Percentiles rank a stretch among this genome's conserved stretches.
phyloP scores from a whole-genome alignment of 164 flowering plant species.

The Chimonanthus praecox region DNA sequence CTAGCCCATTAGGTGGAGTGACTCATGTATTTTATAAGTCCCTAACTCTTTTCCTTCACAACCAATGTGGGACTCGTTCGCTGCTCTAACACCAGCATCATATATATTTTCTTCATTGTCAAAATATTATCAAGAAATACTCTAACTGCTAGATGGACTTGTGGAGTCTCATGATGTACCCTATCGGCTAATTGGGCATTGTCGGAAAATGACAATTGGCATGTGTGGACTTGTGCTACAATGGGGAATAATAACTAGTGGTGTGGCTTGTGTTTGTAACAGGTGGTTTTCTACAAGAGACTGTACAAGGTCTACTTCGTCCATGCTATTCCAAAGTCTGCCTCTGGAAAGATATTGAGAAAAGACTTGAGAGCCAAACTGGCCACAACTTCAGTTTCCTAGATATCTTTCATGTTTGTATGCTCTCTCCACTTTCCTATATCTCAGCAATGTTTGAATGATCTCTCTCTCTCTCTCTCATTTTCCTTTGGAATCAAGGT shows the following conservation, averaged over 20 bases:
- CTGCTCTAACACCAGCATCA: too few species aligned
- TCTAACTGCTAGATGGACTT: too few species aligned
- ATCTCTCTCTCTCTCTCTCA: not conserved
- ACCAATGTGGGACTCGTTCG: too few species aligned
- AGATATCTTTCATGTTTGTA: not conserved
- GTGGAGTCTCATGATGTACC: too few species aligned
- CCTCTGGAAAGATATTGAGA: conserved; percentile 75
- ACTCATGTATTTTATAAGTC: too few species aligned
- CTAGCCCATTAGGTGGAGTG: too few species aligned
- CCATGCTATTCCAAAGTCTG: conserved; percentile 72
- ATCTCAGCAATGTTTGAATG: not conserved
- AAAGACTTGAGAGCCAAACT: conserved; percentile 75
- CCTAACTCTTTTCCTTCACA: too few species aligned
- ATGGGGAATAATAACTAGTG: not conserved
- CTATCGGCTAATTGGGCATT: too few species aligned
- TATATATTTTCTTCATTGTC: too few species aligned
- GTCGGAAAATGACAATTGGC: too few species aligned
- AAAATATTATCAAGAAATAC: too few species aligned
- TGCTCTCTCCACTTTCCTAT: not conserved
- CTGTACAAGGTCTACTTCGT: conserved; percentile 63
- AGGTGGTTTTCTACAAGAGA: conserved; percentile 86
- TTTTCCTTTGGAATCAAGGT: not conserved
- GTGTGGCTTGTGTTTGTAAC: conserved; percentile 8
- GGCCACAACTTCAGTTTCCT: conserved; percentile 13
- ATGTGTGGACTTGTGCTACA: too few species aligned